Percentiles rank a stretch among this genome's conserved stretches.
phyloP scores from a whole-genome alignment of 2,329 filamentous ascomycete genomes.

The Ustilaginoidea virens region DNA sequence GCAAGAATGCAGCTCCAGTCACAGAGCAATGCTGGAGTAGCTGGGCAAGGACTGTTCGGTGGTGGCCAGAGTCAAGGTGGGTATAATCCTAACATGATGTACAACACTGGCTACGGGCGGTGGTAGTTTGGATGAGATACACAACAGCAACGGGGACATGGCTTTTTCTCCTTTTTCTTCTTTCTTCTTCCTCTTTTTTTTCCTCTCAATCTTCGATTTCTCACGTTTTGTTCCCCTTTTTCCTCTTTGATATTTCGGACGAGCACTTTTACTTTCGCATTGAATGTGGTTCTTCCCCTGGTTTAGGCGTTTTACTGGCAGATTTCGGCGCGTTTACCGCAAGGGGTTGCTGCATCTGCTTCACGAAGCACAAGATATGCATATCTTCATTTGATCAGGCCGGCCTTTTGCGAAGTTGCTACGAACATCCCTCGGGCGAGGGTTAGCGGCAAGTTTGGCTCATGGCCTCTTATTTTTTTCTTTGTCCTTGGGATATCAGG shows the following conservation, averaged over 20 bases:
- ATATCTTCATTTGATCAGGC: conserved; percentile 14
- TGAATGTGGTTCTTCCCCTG: conserved; percentile 6
- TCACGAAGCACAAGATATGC: conserved; percentile 13
- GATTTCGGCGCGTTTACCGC: conserved; percentile 7
- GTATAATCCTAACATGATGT: conserved; percentile 82
- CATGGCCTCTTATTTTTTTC: conserved; percentile 16
- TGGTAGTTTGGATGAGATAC: conserved; percentile 34
- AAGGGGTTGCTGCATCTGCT: conserved; percentile 11
- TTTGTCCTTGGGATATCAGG: conserved; percentile 8
- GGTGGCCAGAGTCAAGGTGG: conserved; percentile 85
- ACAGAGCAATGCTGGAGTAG: conserved; percentile 67
- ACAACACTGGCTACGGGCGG: conserved; percentile 53
- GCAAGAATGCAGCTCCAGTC: conserved; percentile 86
- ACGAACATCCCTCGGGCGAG: conserved; percentile 12
- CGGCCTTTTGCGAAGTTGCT: conserved; percentile 13
- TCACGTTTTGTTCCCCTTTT: neutral
- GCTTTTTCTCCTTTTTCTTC: conserved; percentile 8
- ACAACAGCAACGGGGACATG: conserved; percentile 2
- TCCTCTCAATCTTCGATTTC: conserved; percentile 10
- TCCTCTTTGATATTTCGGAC: neutral
- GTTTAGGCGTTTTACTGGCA: conserved; percentile 14
- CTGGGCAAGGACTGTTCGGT: conserved; percentile 66
- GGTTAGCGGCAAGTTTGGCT: conserved; percentile 13
- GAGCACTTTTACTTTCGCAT: conserved; percentile 6
- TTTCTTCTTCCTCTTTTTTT: conserved; percentile 6